phyloP scores from a whole-genome alignment of 75 land plant genomes.

The Cupressus sempervirens region DNA sequence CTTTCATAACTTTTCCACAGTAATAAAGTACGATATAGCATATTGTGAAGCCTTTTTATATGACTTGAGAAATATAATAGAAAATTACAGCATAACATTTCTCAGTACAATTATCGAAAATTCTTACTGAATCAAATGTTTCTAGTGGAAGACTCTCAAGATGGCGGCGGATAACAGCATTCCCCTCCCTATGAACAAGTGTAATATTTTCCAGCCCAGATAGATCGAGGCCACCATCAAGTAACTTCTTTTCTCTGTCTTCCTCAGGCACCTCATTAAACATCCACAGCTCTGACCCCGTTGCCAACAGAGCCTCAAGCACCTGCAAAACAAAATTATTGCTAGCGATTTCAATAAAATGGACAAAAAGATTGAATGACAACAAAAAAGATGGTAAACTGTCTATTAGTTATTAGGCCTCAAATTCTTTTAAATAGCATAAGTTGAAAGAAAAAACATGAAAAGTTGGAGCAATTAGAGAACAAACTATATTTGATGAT shows the following conservation, averaged over 20 bases:
- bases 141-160: conserved; percentile 69
- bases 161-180: conserved; percentile 73
- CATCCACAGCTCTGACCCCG: conserved; percentile 78
- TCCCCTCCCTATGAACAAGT: conserved; percentile 70
- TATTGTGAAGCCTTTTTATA: not conserved
- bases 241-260: conserved; percentile 64
- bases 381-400: not conserved
- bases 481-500: not conserved
- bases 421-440: not conserved
- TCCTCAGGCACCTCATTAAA: conserved; percentile 69
- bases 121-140: conserved; percentile 76
- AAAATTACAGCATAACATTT: not conserved
- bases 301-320: conserved; percentile 63
- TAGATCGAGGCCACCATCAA: conserved; percentile 62
- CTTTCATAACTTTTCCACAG: not conserved
- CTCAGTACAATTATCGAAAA: not conserved
- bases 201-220: conserved; percentile 38
- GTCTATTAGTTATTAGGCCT: not conserved
- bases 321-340: conserved; percentile 37
- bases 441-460: not conserved
- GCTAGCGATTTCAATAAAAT: not conserved
- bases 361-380: not conserved
- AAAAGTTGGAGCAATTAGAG: not conserved
- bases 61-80: not conserved
- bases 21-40: not conserved